Evolutionary conservation across 306 rosid genomes (phyloP).

Genomic region (Cajanus cajan): DNA sequence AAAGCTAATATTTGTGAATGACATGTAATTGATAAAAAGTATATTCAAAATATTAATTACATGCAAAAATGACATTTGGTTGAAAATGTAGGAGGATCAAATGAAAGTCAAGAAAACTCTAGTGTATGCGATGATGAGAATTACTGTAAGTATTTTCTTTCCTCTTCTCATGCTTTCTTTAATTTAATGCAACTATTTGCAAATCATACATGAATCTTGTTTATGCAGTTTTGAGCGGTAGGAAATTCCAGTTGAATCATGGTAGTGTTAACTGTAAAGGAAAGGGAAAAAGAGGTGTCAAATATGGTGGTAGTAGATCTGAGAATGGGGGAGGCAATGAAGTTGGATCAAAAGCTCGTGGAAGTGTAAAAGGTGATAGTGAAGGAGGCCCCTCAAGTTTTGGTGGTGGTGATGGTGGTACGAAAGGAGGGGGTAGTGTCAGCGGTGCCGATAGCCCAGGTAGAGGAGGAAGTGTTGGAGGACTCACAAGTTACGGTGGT

Average conservation of each 20-base stretch:
- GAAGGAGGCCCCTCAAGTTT: neutral
- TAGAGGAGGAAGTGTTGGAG: neutral
- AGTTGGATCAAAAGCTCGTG: neutral
- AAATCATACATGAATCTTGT: neutral
- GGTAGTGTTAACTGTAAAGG: neutral
- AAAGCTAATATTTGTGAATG: neutral
- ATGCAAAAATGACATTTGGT: neutral
- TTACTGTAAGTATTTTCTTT: neutral
- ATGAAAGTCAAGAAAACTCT: neutral
- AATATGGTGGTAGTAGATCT: neutral
- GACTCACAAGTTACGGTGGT: neutral
- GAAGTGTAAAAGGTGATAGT: neutral
- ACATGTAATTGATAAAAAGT: neutral
- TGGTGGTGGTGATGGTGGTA: neutral
- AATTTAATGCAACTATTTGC: neutral
- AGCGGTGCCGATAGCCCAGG: neutral
- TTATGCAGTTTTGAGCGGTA: slow-evolving; percentile 22
- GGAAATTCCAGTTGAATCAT: neutral
- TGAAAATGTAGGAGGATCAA: neutral
- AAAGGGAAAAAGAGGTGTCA: neutral
- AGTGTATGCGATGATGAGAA: neutral
- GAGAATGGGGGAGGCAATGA: no score
- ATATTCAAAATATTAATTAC: neutral
- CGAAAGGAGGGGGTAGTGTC: neutral
- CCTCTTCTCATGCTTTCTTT: neutral